A percentile compares a stretch with the other conserved stretches of the same genome.
These are phyloP conservation scores for Ascodesmis nigricans DNA, from an alignment of 495 filamentous ascomycete genomes.

Conservation along the genomic window DNA sequence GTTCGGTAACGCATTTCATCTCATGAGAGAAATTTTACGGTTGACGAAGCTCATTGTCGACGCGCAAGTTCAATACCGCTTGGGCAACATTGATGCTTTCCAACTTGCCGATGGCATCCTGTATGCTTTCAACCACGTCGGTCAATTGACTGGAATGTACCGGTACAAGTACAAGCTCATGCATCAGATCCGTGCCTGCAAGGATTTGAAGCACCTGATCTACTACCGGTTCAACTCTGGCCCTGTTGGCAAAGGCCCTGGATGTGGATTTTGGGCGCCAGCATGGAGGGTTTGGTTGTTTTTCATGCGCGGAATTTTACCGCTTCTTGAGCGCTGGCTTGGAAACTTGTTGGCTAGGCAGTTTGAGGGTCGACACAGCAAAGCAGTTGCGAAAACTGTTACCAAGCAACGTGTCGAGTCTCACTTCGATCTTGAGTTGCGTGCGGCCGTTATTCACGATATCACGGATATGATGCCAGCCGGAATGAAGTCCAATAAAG, in stretches of 20 bases:
- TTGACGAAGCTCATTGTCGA: slow-evolving; percentile 97
- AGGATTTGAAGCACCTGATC: slow-evolving; percentile 97
- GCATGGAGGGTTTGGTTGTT: slow-evolving; percentile 99
- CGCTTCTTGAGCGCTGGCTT: slow-evolving; percentile 89
- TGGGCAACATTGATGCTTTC: slow-evolving; percentile 98
- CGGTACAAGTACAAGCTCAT: slow-evolving; percentile 99
- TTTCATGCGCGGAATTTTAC: slow-evolving; percentile 98
- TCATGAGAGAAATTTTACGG: slow-evolving; percentile 97
- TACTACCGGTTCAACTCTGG: slow-evolving; percentile 99
- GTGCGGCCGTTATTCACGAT: slow-evolving; percentile 96
- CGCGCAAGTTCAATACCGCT: slow-evolving; percentile 90
- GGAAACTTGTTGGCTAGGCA: slow-evolving; percentile 91
- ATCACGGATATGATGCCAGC: slow-evolving; percentile 99
- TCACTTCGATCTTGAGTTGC: slow-evolving; percentile 93
- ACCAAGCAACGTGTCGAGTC: slow-evolving; percentile 98
- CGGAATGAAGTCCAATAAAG: slow-evolving; percentile 98
- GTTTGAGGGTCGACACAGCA: slow-evolving; percentile 97
- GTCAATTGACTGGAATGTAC: slow-evolving; percentile 98
- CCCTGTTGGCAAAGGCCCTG: slow-evolving; percentile 91
- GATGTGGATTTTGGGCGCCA: slow-evolving; percentile 98
- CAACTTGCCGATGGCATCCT: slow-evolving; percentile 96
- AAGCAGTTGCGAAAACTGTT: slow-evolving; percentile 96
- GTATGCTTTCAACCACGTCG: slow-evolving; percentile 98
- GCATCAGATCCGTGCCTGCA: slow-evolving; percentile 98
- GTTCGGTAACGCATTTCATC: slow-evolving; percentile 97